These are phyloP conservation scores for Neurospora hispaniola DNA, from an alignment of 495 filamentous ascomycete species.

Conservation along the genomic window DNA sequence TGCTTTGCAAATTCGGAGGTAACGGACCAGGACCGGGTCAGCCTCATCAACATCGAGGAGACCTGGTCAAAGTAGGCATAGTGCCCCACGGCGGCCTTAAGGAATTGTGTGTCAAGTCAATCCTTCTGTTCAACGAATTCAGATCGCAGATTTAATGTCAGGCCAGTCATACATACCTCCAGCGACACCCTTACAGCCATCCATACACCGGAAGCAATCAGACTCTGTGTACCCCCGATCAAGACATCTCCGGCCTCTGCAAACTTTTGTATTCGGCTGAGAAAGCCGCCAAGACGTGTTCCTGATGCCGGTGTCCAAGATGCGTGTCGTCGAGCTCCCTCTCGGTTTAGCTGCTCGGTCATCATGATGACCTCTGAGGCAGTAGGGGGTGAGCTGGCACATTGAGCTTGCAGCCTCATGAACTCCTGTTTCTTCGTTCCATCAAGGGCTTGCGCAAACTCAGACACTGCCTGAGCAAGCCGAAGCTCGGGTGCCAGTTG, in stretches of 20 bases:
- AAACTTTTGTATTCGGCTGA: not conserved
- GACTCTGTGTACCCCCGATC: not conserved
- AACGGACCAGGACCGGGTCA: too few relatives aligned
- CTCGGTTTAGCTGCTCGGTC: not conserved
- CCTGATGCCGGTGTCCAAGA: not conserved
- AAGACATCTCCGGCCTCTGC: not conserved
- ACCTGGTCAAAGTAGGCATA: too few relatives aligned
- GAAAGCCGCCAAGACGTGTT: not conserved
- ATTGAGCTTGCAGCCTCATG: not conserved
- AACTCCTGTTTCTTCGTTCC: not conserved
- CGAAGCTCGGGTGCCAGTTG: not conserved
- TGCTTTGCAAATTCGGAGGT: too few relatives aligned
- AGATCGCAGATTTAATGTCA: too few relatives aligned
- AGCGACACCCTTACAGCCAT: not conserved
- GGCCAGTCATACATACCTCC: too few relatives aligned
- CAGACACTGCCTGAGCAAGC: not conserved
- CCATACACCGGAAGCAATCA: not conserved
- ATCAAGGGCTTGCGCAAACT: not conserved
- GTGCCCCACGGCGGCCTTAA: too few relatives aligned
- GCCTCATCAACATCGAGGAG: too few relatives aligned
- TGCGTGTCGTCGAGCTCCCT: not conserved
- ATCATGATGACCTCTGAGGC: not conserved
- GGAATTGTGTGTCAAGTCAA: too few relatives aligned
- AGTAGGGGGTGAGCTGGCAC: not conserved
- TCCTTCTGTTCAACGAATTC: too few relatives aligned